Evolutionary conservation across 1,284 basidiomycete species (phyloP).

Genomic region (Coniophora puteana): DNA sequence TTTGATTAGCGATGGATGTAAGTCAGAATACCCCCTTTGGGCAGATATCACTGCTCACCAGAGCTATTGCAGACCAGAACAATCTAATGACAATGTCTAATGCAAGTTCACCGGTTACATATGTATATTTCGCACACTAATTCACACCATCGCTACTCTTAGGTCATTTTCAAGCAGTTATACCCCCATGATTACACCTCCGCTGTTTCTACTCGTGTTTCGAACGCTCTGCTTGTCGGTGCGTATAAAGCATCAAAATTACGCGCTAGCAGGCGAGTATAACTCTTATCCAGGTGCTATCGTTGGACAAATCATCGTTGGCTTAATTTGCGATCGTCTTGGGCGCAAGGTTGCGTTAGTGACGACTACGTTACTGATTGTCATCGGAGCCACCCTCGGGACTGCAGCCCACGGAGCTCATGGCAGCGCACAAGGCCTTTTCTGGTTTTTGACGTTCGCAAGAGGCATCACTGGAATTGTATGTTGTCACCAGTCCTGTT

Average conservation of each 20-base stretch:
- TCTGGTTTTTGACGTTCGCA: slow-evolving; percentile 77
- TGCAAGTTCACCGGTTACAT: slow-evolving; percentile 30
- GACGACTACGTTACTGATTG: slow-evolving; percentile 66
- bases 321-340: slow-evolving; percentile 66
- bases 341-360: slow-evolving; percentile 74
- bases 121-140: neutral
- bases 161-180: slow-evolving; percentile 61
- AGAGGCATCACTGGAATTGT: slow-evolving; percentile 72
- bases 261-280: slow-evolving; percentile 12
- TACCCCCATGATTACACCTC: slow-evolving; percentile 61
- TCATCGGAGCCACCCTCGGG: slow-evolving; percentile 66
- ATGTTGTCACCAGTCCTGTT: slow-evolving; percentile 19
- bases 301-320: slow-evolving; percentile 66
- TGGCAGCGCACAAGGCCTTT: slow-evolving; percentile 56
- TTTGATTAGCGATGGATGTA: slow-evolving; percentile 69
- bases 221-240: slow-evolving; percentile 73
- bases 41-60: slow-evolving; percentile 5
- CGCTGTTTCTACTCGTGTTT: slow-evolving; percentile 63
- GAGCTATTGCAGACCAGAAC: slow-evolving; percentile 53
- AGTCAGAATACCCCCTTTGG: slow-evolving; percentile 17
- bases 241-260: slow-evolving; percentile 21
- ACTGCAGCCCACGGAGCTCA: slow-evolving; percentile 68
- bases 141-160: slow-evolving; percentile 7
- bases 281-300: slow-evolving; percentile 45
- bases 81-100: slow-evolving; percentile 66